A percentile compares a stretch with the other conserved stretches of the same genome.
Evolutionary conservation across 2,329 filamentous ascomycete genomes (phyloP).

Genomic region (Phialocephala sp.): DNA sequence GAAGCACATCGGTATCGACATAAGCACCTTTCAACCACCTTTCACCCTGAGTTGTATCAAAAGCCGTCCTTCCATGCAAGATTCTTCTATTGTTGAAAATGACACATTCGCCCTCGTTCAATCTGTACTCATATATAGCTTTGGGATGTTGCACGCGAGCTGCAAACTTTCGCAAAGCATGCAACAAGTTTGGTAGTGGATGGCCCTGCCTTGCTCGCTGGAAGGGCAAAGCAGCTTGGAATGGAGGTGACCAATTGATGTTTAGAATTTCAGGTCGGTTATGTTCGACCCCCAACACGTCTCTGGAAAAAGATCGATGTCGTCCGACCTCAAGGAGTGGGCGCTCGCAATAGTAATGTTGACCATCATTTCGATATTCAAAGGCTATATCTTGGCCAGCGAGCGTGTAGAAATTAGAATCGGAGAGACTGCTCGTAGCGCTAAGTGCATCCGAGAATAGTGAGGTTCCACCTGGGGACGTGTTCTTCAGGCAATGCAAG

Average conservation of each 20-base stretch:
- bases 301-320: not conserved
- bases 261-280: slow-evolving; percentile 15
- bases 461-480: slow-evolving; percentile 79
- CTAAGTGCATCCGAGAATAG: slow-evolving; percentile 80
- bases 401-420: slow-evolving; percentile 47
- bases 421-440: slow-evolving; percentile 55
- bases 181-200: slow-evolving; percentile 49
- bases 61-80: slow-evolving; percentile 81
- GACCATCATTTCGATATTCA: slow-evolving; percentile 69
- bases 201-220: slow-evolving; percentile 11
- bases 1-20: slow-evolving; percentile 69
- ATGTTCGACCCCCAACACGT: not conserved
- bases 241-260: slow-evolving; percentile 79
- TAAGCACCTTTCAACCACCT: slow-evolving; percentile 90
- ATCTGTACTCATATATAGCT: slow-evolving; percentile 71
- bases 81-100: slow-evolving; percentile 90
- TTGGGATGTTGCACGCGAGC: slow-evolving; percentile 59
- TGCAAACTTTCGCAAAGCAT: slow-evolving; percentile 61
- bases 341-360: slow-evolving; percentile 65
- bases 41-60: slow-evolving; percentile 69
- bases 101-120: slow-evolving; percentile 84
- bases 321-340: slow-evolving; percentile 55
- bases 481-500: slow-evolving; percentile 87
- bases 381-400: slow-evolving; percentile 57
- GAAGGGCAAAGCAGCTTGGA: slow-evolving; percentile 64